A percentile compares a stretch with the other conserved stretches of the same genome.
Conservation (phyloP, 805 yeast genomes). For the Schizosaccharomyces japonicus region DNA sequence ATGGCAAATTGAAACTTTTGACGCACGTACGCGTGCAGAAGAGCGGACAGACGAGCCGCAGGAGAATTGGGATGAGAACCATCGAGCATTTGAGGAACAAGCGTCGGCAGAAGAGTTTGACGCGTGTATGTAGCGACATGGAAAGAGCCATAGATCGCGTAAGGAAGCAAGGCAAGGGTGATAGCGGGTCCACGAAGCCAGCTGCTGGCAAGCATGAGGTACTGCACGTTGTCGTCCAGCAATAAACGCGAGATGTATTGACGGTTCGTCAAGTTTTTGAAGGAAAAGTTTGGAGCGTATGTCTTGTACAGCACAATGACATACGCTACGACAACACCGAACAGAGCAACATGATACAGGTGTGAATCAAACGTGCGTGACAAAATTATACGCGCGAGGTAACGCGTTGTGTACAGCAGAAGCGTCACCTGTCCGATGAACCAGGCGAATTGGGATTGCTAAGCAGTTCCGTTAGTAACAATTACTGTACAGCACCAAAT, state of each 20-base stretch:
- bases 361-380: neutral
- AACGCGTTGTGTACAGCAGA: neutral
- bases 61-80: neutral
- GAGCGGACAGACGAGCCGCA: neutral
- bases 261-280: neutral
- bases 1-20: neutral
- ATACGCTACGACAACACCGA: neutral
- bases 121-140: neutral
- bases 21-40: neutral
- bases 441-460: neutral
- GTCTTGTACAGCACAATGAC: neutral
- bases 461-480: neutral
- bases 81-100: neutral
- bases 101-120: neutral
- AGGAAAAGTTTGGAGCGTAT: neutral
- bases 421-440: neutral
- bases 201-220: neutral
- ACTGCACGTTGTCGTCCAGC: neutral
- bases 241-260: neutral
- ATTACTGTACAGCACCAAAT: too few species aligned
- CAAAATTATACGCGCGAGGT: neutral
- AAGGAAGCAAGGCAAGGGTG: neutral
- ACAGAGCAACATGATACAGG: neutral
- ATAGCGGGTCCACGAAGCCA: neutral
- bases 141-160: neutral